Conservation (phyloP, 2,329 filamentous ascomycete genomes). For the Calonectria hawksworthii region DNA sequence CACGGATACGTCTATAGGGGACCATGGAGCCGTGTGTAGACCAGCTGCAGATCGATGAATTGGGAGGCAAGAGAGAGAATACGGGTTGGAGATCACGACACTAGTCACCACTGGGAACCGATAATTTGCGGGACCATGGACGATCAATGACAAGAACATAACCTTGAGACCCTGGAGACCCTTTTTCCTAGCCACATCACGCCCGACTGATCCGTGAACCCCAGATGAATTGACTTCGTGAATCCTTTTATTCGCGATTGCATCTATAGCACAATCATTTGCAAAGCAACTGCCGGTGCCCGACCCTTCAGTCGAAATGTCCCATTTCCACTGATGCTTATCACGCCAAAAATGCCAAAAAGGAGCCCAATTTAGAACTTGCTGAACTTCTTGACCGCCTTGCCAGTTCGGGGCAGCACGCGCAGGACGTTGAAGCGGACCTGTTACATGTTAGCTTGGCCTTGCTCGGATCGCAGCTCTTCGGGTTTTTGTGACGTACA, state of each 20-base stretch:
- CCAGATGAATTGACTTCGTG: constrained; percentile 54
- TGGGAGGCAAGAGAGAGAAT: constrained; percentile 5
- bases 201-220: constrained; percentile 47
- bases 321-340: constrained; percentile 59
- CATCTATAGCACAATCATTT: constrained; percentile 62
- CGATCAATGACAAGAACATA: constrained; percentile 48
- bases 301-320: constrained; percentile 56
- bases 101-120: constrained; percentile 37
- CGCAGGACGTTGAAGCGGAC: constrained; percentile 99
- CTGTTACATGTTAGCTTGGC: constrained; percentile 61
- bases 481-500: constrained; percentile 71
- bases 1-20: neutral
- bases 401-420: constrained; percentile 96
- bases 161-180: constrained; percentile 48
- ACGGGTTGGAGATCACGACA: neutral
- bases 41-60: neutral
- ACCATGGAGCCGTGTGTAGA: neutral
- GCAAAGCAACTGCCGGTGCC: constrained; percentile 58
- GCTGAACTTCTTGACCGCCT: constrained; percentile 96
- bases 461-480: neutral
- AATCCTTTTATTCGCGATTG: constrained; percentile 60
- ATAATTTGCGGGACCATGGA: constrained; percentile 41
- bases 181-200: constrained; percentile 48
- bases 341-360: constrained; percentile 70
- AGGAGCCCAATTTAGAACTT: constrained; percentile 86